Evolutionary conservation across 1,139 yeast species (phyloP), one percentile per base, ranked within the genome.

Genomic region (Candida sp.): DNA sequence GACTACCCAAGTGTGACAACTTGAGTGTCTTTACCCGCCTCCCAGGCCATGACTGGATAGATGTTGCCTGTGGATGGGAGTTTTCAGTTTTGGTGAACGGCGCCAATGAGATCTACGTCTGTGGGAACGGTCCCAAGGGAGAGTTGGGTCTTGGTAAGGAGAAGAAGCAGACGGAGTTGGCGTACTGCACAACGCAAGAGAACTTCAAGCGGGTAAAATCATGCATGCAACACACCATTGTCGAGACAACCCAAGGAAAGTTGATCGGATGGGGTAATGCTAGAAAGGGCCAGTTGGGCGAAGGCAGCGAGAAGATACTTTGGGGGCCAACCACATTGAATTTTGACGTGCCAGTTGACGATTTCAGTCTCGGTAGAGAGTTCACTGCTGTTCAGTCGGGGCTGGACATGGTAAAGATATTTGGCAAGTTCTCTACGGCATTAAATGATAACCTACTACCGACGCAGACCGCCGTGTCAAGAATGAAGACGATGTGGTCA

Each of bases 241-340:
- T 86, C 0, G 66, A 73, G 34, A 62, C 77, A 1, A 61, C 75
- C 1, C 62, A 59, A 1, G 67, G 75, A 46, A 60, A 66, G 3
- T 65, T 88, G 1, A 81, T 76, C 59, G 97, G 96, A 0, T 92
- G 97, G 96, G 98, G 98, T 0, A 83, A 81, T 46, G 82, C 89
- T 46, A 80, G 92, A 41, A 88, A 86, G 62, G 92, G 94, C 5
- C 97, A 92, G 63, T 65, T 92, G 25, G 77, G 81, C 65, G 54
- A 62, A 58, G 49, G 43, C 44, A 9, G 48, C 63, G 69, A 42
- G 17, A 42, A 40, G 40, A 56, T 61, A 12, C 30, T 64, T 1
- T 66, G 70, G 70, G 41, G 37, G 1, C 80, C 79, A 0, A 63
- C 65, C 2, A 41, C 49, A 27, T 47, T 78, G 9, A 46, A 58